Evolutionary conservation across 1,284 basidiomycete species (phyloP).

Genomic region (Tilletia horrida): DNA sequence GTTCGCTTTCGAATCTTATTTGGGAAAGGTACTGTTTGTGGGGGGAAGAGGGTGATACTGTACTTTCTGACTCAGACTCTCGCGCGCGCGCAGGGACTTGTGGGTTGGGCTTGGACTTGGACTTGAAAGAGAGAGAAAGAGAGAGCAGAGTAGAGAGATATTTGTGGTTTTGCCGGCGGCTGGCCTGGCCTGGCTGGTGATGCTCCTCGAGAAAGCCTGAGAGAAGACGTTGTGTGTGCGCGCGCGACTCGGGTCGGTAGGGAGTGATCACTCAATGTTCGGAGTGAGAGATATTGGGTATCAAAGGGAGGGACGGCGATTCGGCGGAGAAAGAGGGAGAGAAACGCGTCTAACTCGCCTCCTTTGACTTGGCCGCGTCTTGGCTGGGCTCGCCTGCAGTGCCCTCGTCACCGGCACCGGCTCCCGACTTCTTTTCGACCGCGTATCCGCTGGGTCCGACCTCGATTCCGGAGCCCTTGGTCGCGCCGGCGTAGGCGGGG

Average conservation of each 20-base stretch:
- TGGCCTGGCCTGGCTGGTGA: background rate
- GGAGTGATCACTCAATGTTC: no score
- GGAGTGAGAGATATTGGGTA: no score
- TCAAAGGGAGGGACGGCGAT: background rate
- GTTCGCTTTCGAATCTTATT: background rate
- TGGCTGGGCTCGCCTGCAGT: constrained; percentile 42
- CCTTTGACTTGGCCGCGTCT: constrained; percentile 27
- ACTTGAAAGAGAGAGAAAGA: no score
- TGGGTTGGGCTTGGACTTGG: background rate
- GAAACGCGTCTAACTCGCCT: no score
- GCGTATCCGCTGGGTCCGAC: constrained; percentile 69
- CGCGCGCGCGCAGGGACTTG: background rate
- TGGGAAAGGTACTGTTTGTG: background rate
- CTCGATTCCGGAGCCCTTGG: constrained; percentile 58
- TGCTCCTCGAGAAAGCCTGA: background rate
- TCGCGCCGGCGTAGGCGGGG: constrained; percentile 55
- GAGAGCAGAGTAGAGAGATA: no score
- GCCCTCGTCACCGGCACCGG: constrained; percentile 8
- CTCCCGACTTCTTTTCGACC: constrained; percentile 58
- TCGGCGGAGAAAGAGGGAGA: background rate
- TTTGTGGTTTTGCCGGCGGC: background rate
- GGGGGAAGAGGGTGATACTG: background rate
- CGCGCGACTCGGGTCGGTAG: background rate
- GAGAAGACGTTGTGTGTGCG: background rate
- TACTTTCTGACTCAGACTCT: no score